phyloP scores from a whole-genome alignment of 352 stramenopile species.

The Pythium graminicola region DNA sequence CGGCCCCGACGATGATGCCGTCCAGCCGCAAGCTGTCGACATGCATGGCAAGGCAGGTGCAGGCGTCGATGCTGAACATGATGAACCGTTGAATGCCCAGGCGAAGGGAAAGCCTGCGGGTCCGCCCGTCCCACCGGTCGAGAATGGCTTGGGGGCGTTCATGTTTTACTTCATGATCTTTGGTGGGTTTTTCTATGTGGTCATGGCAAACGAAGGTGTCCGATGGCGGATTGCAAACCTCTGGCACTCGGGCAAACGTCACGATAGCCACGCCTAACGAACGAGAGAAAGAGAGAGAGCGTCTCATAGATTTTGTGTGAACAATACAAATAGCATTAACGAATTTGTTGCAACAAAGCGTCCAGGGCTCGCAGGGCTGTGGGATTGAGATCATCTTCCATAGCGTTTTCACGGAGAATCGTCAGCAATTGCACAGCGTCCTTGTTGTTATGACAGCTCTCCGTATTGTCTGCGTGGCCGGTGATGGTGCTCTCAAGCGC shows the following conservation, averaged over 20 bases:
- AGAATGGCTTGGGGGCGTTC: slow-evolving; percentile 2
- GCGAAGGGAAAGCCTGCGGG: background rate
- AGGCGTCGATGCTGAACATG: slow-evolving; percentile 5
- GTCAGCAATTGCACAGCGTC: slow-evolving; percentile 32
- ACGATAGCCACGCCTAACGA: background rate
- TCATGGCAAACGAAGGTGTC: slow-evolving; percentile 21
- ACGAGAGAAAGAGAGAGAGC: background rate
- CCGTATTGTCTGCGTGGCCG: slow-evolving; percentile 41
- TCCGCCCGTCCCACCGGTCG: background rate
- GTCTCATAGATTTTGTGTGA: slow-evolving; percentile 6
- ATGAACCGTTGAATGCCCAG: background rate
- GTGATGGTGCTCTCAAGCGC: slow-evolving; percentile 52
- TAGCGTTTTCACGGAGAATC: slow-evolving; percentile 32
- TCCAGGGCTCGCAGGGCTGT: slow-evolving; percentile 46
- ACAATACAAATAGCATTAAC: background rate
- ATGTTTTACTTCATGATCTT: slow-evolving; percentile 22
- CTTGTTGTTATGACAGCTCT: slow-evolving; percentile 36
- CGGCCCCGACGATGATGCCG: background rate
- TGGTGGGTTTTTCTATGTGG: slow-evolving; percentile 17
- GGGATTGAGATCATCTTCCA: slow-evolving; percentile 44
- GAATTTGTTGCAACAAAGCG: slow-evolving; percentile 41
- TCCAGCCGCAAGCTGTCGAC: slow-evolving; percentile 11
- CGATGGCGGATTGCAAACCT: slow-evolving; percentile 10
- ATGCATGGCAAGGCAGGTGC: slow-evolving; percentile 18
- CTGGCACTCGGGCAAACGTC: background rate